Evolutionary conservation across 805 yeast genomes (phyloP), one percentile per base, ranked within the genome.

Genomic region (Wickerhamiella spandovensis): DNA sequence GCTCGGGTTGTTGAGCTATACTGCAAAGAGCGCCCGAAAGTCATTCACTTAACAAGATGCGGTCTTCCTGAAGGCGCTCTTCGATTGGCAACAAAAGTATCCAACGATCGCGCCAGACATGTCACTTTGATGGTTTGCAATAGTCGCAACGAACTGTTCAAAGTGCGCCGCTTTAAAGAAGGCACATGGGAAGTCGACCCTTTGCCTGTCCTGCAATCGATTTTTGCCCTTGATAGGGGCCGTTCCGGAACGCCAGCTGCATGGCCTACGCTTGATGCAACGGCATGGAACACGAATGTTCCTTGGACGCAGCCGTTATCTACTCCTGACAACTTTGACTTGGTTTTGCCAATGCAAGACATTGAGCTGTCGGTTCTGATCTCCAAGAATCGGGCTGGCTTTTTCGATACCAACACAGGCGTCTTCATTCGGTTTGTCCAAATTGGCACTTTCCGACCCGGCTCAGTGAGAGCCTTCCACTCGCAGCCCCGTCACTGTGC

Each of bases 401-500:
- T 83, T 54, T 73, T 84, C 49, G 95, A 87, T 67, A 79, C 82
- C 37, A 88, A 81, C 61, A 79, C 89, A 0, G 95, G 95, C 6
- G 78, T 80, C 0, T 65, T 84, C 38, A 68, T 87, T 48, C 78
- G 77, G 54, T 74, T 71, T 42, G 75, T 85, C 57, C 66, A 71
- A 25, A 76, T 87, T 44, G 84, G 82, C 0, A 74, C 74, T 37
- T 81, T 78, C 67, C 78, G 77, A 56, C 75, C 76, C 2, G 75
- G 75, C 1, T 62, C 82, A 0, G 74, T 87, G 54, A 69, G 72
- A 51, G 92, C 84, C 1, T 78, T 85, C 54, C 95, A 87, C 61
- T 81, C 84, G 43, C 87, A 82, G 56, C 94, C 95, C 5, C 79
- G 87, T 0, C 95, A 87, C 67, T 87, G 96, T 66, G 74, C 83